phyloP scores from a whole-genome alignment of 2,329 filamentous ascomycete genomes.

The Penicillium sp. region DNA sequence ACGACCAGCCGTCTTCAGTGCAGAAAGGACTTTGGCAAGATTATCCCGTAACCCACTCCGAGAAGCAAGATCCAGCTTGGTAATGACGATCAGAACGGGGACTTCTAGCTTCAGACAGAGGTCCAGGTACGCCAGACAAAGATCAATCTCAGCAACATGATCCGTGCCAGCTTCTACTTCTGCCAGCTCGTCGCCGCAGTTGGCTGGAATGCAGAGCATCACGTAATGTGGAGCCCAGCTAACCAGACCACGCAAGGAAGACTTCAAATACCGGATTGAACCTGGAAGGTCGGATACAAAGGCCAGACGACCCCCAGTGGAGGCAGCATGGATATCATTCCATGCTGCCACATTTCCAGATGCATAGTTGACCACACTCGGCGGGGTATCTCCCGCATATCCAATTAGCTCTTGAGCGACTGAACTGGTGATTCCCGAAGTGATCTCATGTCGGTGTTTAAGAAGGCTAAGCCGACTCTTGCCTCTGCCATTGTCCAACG shows the following conservation, averaged over 20 bases:
- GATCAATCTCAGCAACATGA: conserved; percentile 58
- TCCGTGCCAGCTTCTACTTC: conserved; percentile 23
- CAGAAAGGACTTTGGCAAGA: conserved; percentile 70
- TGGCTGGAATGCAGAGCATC: conserved; percentile 79
- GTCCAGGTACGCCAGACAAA: conserved; percentile 76
- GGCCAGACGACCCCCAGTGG: conserved; percentile 70
- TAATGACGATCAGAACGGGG: conserved; percentile 78
- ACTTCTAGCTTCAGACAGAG: conserved; percentile 78
- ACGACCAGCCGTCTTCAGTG: conserved; percentile 72
- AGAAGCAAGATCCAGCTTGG: conserved; percentile 84
- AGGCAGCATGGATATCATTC: conserved; percentile 85
- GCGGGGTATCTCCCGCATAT: conserved; percentile 53
- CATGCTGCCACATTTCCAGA: conserved; percentile 85
- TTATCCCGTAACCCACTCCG: conserved; percentile 67
- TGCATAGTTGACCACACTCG: conserved; percentile 69
- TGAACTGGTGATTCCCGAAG: conserved; percentile 87
- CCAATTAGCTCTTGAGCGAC: conserved; percentile 92
- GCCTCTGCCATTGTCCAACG: conserved; percentile 85
- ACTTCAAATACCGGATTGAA: conserved; percentile 83
- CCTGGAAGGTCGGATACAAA: conserved; percentile 92
- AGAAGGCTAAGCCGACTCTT: conserved; percentile 84
- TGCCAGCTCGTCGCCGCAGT: conserved; percentile 57
- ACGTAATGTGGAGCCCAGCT: conserved; percentile 97
- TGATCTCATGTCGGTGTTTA: conserved; percentile 90
- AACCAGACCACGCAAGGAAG: conserved; percentile 82